Base-by-base conservation (phyloP, 352 stramenopile species). In the Pythium phragmitis region DNA sequence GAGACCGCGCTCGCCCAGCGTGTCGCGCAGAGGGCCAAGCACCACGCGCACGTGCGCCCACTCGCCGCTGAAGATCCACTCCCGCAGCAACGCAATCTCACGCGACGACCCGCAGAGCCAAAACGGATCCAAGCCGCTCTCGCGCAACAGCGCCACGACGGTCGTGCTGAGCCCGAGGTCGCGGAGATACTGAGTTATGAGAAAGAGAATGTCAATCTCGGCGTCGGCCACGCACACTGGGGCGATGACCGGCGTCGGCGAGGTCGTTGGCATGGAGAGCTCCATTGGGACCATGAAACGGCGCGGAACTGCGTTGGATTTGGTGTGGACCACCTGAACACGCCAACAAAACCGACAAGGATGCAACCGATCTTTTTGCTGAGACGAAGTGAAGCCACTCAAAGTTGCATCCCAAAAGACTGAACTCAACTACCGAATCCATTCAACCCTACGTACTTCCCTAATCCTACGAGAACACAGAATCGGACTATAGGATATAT, bases 81-180 rank as follows among this genome's bases (percentile, higher is more conserved):
- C 72, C 14, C 83, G 77, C 48, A 92, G 70, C 54, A 84, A 26
- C 0, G 68, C 65, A 33, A 91, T 34, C 47, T 87, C 80, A 4
- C 45, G 53, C 7, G 72, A 86, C 34, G 65, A 47, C 0, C 84
- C 80, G 26, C 76, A 85, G 54, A 90, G 74, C 77, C 79, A 92
- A 13, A 66, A 58, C 5, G 70, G 67, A 68, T 92, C 80, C 5
- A 92, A 7, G 1, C 74, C 76, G 36, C 69, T 85, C 60, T 92
- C 81, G 21, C 69, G 55, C 58, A 85, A 72, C 55, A 92, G 67
- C 53, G 72, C 52, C 54, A 87, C 61, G 12, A 75, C 80, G 5
- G 65, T 77, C 14, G 62, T 57, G 57, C 65, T 74, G 9, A 89
- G 65, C 8, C 69, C 73, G 14, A 67, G 74, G 0, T 55, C 48